Percentiles rank a stretch among this genome's conserved stretches.
Evolutionary conservation across 2,329 filamentous ascomycete species (phyloP).

Genomic region (Pyricularia sp.): DNA sequence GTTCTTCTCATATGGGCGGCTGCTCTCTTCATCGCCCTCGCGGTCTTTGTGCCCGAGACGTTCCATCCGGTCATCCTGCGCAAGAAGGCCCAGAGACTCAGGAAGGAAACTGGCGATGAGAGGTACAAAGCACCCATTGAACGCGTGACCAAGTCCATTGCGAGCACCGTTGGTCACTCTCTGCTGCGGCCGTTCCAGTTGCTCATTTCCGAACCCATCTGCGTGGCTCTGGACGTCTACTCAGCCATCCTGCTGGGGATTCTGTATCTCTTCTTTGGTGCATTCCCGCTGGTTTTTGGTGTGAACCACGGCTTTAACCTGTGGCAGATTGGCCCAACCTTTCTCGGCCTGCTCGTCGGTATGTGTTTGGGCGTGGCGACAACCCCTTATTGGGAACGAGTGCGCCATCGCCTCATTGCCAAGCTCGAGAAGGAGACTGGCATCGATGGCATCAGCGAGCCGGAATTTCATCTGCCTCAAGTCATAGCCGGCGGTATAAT

Average conservation of each 20-base stretch:
- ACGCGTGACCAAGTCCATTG: conserved; percentile 51
- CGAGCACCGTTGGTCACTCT: conserved; percentile 42
- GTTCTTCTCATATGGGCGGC: conserved; percentile 70
- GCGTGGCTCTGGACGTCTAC: conserved; percentile 65
- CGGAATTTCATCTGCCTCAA: conserved; percentile 74
- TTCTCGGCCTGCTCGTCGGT: conserved; percentile 57
- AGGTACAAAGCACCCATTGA: conserved; percentile 69
- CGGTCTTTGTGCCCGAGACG: conserved; percentile 72
- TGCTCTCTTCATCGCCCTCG: conserved; percentile 48
- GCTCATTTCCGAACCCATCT: conserved; percentile 74
- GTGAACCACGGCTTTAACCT: conserved; percentile 63
- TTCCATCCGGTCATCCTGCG: conserved; percentile 66
- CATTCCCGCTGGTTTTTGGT: conserved; percentile 68
- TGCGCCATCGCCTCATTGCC: conserved; percentile 44
- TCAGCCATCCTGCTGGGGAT: conserved; percentile 78
- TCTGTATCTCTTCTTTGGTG: conserved; percentile 82
- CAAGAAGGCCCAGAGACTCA: conserved; percentile 55
- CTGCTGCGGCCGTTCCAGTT: conserved; percentile 65
- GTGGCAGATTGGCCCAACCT: conserved; percentile 69
- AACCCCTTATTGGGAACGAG: conserved; percentile 52
- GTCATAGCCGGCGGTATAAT: conserved; percentile 62
- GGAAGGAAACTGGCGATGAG: conserved; percentile 64
- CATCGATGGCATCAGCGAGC: conserved; percentile 51
- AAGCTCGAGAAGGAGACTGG: conserved; percentile 38
- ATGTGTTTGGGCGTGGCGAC: conserved; percentile 51